Base-by-base conservation (phyloP, 2,329 filamentous ascomycete genomes). In the Periconia digitata region DNA sequence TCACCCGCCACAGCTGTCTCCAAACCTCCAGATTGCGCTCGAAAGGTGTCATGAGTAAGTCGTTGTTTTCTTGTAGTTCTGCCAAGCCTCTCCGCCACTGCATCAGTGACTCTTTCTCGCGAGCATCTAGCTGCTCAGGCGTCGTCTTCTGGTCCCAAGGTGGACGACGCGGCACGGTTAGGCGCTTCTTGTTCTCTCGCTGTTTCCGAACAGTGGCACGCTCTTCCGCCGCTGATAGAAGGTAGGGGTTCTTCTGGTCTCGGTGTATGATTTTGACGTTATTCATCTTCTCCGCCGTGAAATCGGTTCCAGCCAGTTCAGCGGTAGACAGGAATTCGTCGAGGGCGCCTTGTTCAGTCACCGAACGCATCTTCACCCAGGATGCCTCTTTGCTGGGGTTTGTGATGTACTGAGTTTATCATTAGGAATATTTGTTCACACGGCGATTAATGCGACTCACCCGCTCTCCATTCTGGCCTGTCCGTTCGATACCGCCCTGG, bases 341-440 rank as follows among this genome's bases (percentile, higher is more conserved):
- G 53, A 99, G 84, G 38, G 92, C 92, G 59, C 87, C 92, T 74
- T 99, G 94, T 78, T 99, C 90, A 5, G 94, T 99, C 60, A 99
- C 89, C 71, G 90, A 96, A 77, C 92, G 90, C 94, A 99, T 97
- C 80, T 97, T 99, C 68, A 97, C 90, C 91, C 92, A 99, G 60
- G 90, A 82, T 29, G 92, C 94, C 76, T 97, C 92, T 70, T 95
- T 86, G 61, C 85, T 86, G 56, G 89, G 87, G 70, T 95, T 96
- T 41, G 90, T 94, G 63, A 97, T 85, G 72, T 99, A 99, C 79
- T 87, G 62, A 16, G 60, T 54, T 17, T 52, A 65, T 66, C 66
- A 71, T n/a, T n/a, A n/a, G n/a, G 51, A 27, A 41, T 34, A 0
- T 22, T n/a, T 7, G 12, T 6, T 17, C 35, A 34, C 22, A 20